Base-by-base conservation (phyloP, 2,329 filamentous ascomycete species). In the Metarhizium robertsii region DNA sequence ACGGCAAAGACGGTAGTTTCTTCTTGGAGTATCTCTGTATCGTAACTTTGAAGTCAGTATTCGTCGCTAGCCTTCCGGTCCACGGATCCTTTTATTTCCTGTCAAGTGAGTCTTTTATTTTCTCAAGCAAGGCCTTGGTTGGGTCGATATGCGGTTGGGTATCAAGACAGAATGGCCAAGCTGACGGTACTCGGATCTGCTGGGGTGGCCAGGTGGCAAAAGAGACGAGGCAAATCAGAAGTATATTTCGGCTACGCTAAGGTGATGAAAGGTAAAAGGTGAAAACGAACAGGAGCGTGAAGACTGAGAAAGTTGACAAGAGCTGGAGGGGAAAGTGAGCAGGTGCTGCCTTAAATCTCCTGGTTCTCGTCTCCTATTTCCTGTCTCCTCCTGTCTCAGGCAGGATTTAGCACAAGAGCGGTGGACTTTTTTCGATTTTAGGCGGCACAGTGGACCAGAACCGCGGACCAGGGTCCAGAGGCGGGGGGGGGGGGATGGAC, bases 111-210 rank as follows among this genome's bases (percentile, higher is more conserved):
- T 47, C 47, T 47, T 51, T 46, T 48, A 4, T 48, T 56, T 29
- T 34, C 34, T 40, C 18, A 30, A 48, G 7, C n/a, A 40, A 42
- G 38, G 48, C 32, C 52, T 55, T n/a, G 57, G 57, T 58, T 57
- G 57, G 57, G 52, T 57, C 55, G 57, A 54, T 50, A 53, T 30
- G 46, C 46, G 50, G 59, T 61, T 60, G 59, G 59, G 59, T 61
- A 61, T 58, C 59, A 60, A 60, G 54, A 30, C 45, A 40, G 38
- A 43, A 48, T 16, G 32, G 34, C 36, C 29, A 50, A 46, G 51
- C 42, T 34, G 50, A 10, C 34, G 14, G 48, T 42, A 29, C 42
- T 46, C 29, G 55, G 20, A 13, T 52, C 52, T 53, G n/a, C 51
- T 52, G 40, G 32, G 30, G 46, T 16, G 52, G 53, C 54, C 46